Evolutionary conservation across 495 filamentous ascomycete genomes (phyloP).

Genomic region (Pyrenula massariospora): DNA sequence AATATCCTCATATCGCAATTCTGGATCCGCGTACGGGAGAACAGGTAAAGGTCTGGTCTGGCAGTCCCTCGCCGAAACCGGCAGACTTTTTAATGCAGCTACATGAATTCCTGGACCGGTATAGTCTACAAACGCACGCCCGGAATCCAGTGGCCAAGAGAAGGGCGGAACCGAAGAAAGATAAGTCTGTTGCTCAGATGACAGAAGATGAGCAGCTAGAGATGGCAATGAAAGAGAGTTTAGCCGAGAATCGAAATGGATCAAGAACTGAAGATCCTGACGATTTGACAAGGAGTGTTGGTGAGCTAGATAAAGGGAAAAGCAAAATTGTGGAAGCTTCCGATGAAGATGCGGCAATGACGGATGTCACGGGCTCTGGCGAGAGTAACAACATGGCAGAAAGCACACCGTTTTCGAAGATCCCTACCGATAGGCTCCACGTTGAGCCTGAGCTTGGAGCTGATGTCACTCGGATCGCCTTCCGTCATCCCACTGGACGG

Average conservation of each 20-base stretch:
- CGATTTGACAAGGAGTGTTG: conserved; percentile 58
- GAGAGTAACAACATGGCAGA: conserved; percentile 2
- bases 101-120: conserved; percentile 90
- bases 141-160: conserved; percentile 85
- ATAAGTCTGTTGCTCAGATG: conserved; percentile 71
- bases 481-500: conserved; percentile 68
- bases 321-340: conserved; percentile 16
- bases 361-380: conserved; percentile 6
- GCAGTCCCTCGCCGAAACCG: conserved; percentile 61
- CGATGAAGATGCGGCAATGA: conserved; percentile 25
- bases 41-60: conserved; percentile 93
- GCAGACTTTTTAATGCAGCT: conserved; percentile 81
- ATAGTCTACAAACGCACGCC: conserved; percentile 73
- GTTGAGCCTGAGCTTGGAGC: conserved; percentile 53
- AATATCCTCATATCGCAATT: conserved; percentile 90
- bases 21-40: conserved; percentile 93
- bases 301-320: conserved; percentile 52
- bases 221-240: conserved; percentile 79
- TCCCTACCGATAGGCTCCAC: conserved; percentile 63
- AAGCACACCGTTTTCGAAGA: conserved; percentile 47
- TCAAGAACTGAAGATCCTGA: conserved; percentile 62
- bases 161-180: conserved; percentile 56
- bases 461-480: conserved; percentile 78
- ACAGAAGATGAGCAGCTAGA: conserved; percentile 96
- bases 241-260: conserved; percentile 29